These are phyloP conservation scores for Ceratobasidium sp. DNA, from an alignment of 1,284 basidiomycete genomes.

Conservation along the genomic window DNA sequence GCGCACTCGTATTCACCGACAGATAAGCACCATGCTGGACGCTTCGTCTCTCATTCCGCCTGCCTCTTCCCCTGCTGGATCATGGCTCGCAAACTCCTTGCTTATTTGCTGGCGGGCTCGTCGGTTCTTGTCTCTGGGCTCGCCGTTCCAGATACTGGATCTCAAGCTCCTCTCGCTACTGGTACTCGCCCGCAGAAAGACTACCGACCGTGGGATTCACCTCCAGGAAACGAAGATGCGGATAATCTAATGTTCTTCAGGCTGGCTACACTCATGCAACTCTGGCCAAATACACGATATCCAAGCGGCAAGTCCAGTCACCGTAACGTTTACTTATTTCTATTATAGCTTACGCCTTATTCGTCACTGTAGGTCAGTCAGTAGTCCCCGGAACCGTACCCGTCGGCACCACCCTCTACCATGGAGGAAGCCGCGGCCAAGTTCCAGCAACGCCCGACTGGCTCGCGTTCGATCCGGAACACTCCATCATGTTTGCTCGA, in stretches of 20 bases:
- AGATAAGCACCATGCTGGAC: neutral
- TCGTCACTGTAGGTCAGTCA: conserved; percentile 54
- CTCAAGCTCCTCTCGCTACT: conserved; percentile 1
- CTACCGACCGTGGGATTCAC: conserved; percentile 13
- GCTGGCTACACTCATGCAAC: conserved; percentile 62
- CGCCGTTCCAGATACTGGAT: neutral
- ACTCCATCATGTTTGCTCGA: conserved; percentile 57
- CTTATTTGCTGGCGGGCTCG: conserved; percentile 6
- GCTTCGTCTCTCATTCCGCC: neutral
- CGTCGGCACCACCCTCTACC: conserved; percentile 62
- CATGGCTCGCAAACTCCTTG: conserved; percentile 11
- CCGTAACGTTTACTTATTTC: too few relatives aligned
- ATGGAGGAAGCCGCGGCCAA: conserved; percentile 53
- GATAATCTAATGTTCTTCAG: conserved; percentile 61
- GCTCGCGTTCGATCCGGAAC: conserved; percentile 62
- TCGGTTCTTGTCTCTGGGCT: conserved; percentile 18
- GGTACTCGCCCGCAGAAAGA: neutral
- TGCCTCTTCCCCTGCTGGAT: neutral
- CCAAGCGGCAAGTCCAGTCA: conserved; percentile 61
- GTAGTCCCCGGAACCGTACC: conserved; percentile 62
- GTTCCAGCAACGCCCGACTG: conserved; percentile 60
- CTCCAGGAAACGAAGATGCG: conserved; percentile 7
- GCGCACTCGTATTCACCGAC: too few relatives aligned
- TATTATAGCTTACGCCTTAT: neutral
- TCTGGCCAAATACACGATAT: conserved; percentile 67